phyloP scores from a whole-genome alignment of 129 eudicot species.

The Chrysanthemum seticuspe region DNA sequence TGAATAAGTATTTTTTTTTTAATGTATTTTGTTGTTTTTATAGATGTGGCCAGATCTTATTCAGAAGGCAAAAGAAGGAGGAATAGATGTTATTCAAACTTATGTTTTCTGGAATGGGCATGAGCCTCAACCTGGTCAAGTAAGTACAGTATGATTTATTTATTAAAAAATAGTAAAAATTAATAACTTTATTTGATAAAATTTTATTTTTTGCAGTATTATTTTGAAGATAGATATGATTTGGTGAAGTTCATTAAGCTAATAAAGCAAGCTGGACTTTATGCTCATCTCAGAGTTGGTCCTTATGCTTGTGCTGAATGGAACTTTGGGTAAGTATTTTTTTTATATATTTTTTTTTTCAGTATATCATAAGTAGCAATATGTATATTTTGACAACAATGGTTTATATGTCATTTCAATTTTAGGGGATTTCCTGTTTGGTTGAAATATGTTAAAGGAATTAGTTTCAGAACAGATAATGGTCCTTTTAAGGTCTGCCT shows the following conservation, averaged over 20 bases:
- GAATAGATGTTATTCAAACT: slow-evolving; percentile 96
- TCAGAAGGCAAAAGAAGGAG: slow-evolving; percentile 98
- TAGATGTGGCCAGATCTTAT: slow-evolving; percentile 99
- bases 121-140: slow-evolving; percentile 97
- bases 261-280: slow-evolving; percentile 89
- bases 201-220: slow-evolving; percentile 72
- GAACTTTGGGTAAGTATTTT: slow-evolving; percentile 84
- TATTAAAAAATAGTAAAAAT: not conserved
- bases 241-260: slow-evolving; percentile 94
- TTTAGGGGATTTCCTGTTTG: slow-evolving; percentile 59
- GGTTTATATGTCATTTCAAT: slow-evolving; percentile 5
- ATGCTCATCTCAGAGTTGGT: slow-evolving; percentile 94
- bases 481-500: slow-evolving; percentile 52
- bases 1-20: not conserved
- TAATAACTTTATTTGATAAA: not conserved
- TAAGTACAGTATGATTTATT: slow-evolving; percentile 23
- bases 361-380: not conserved
- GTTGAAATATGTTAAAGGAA: slow-evolving; percentile 58
- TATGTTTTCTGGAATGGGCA: slow-evolving; percentile 99
- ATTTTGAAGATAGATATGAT: slow-evolving; percentile 94
- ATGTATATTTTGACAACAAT: not conserved
- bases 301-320: slow-evolving; percentile 99
- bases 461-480: slow-evolving; percentile 61
- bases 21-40: slow-evolving; percentile 15
- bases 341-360: not conserved